A percentile compares a stretch with the other conserved stretches of the same genome.
phyloP scores from a whole-genome alignment of 179 eudicot species.

The Actinidia chinensis region DNA sequence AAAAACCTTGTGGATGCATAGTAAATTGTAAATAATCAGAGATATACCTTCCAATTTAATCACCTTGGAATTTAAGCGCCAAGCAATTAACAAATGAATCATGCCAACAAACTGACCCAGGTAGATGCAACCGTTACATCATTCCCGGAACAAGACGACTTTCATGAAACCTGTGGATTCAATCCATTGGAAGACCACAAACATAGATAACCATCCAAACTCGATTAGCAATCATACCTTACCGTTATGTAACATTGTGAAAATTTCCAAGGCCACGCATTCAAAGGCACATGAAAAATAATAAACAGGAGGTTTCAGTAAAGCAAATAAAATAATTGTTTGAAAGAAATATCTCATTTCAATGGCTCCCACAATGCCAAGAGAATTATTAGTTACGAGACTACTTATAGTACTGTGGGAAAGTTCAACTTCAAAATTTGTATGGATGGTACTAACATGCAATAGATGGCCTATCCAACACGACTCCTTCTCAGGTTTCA shows the following conservation, averaged over 20 bases:
- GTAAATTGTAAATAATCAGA: too few species aligned
- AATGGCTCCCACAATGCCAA: too few species aligned
- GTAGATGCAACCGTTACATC: constrained; percentile 87
- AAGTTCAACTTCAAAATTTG: too few species aligned
- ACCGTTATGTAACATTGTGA: neutral
- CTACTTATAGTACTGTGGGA: too few species aligned
- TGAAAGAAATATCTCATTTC: neutral
- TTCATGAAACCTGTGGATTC: constrained; percentile 90
- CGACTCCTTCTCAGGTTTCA: neutral
- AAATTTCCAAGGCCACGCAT: neutral
- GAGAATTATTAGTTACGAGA: too few species aligned
- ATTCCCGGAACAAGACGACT: constrained; percentile 99
- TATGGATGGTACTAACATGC: neutral
- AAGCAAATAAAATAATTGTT: neutral
- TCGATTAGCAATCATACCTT: constrained; percentile 5
- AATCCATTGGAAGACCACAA: constrained; percentile 91
- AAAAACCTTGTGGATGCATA: neutral
- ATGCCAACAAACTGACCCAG: constrained; percentile 74
- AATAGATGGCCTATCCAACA: neutral
- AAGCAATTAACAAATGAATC: neutral
- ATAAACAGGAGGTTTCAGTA: neutral
- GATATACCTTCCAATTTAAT: constrained; percentile 5
- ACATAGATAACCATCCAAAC: constrained; percentile 56
- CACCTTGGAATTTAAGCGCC: neutral
- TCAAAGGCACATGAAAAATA: neutral